A percentile compares a stretch with the other conserved stretches of the same genome.
phyloP scores from a whole-genome alignment of 257 asterid species.

The Petunia axillaris region DNA sequence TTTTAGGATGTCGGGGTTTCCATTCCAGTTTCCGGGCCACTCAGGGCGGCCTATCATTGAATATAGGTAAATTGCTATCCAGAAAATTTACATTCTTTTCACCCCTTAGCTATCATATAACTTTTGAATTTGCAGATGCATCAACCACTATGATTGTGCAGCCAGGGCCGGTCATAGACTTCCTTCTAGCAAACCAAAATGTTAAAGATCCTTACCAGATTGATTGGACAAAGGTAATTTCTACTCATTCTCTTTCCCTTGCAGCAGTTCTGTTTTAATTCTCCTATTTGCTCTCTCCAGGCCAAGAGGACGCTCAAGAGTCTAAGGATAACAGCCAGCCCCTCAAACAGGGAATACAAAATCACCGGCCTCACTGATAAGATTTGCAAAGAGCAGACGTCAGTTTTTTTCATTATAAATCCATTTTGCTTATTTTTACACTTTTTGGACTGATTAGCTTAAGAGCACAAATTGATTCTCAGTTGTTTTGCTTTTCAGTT shows the following conservation, averaged over 20 bases:
- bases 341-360: conserved; percentile 54
- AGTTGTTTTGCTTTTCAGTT: conserved; percentile 39
- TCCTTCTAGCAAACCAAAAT: conserved; percentile 56
- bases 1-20: conserved; percentile 66
- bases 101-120: not conserved
- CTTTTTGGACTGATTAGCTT: not conserved
- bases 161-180: conserved; percentile 71
- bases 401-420: conserved; percentile 28
- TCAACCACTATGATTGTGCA: conserved; percentile 73
- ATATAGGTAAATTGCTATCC: conserved; percentile 49
- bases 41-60: conserved; percentile 67
- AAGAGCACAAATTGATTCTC: not conserved
- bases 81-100: not conserved
- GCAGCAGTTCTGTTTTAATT: conserved; percentile 30
- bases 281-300: conserved; percentile 37
- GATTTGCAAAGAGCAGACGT: conserved; percentile 60
- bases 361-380: conserved; percentile 65
- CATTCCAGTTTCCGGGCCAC: conserved; percentile 77
- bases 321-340: conserved; percentile 50
- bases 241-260: not conserved
- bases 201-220: conserved; percentile 45
- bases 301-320: conserved; percentile 64
- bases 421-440: not conserved
- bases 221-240: conserved; percentile 66
- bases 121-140: conserved; percentile 45